A percentile compares a stretch with the other conserved stretches of the same genome.
Evolutionary conservation across 148 eudicot genomes (phyloP).

Genomic region (Chenopodium suecicum): DNA sequence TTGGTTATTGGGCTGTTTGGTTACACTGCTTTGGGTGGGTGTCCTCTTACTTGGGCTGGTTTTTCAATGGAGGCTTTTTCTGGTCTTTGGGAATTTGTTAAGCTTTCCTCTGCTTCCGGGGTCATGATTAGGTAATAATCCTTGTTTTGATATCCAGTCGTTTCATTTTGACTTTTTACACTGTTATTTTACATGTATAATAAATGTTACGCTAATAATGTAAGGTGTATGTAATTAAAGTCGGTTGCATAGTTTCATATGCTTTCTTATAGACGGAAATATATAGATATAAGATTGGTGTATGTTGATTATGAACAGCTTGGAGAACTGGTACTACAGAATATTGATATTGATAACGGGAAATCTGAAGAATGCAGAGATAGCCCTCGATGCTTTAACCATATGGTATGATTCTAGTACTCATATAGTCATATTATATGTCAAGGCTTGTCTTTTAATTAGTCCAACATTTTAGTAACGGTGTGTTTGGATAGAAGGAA

Average conservation of each 20-base stretch:
- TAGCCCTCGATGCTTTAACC: constrained; percentile 58
- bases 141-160: background rate
- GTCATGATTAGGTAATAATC: constrained; percentile 50
- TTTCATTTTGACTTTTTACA: too few species aligned
- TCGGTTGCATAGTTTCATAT: too few species aligned
- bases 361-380: constrained; percentile 53
- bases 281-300: too few species aligned
- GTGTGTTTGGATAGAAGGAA: too few species aligned
- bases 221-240: too few species aligned
- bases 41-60: constrained; percentile 53
- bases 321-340: constrained; percentile 71
- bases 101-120: constrained; percentile 50
- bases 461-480: too few species aligned
- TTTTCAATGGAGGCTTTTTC: constrained; percentile 55
- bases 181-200: too few species aligned
- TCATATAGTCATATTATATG: background rate
- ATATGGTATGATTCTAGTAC: constrained; percentile 38
- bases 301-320: constrained; percentile 27
- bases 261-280: too few species aligned
- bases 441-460: too few species aligned
- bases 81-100: constrained; percentile 50
- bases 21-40: constrained; percentile 38
- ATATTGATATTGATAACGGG: constrained; percentile 54
- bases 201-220: too few species aligned
- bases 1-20: constrained; percentile 37